Evolutionary conservation across 345 rosid species (phyloP).

Genomic region (Ceriops tagal): DNA sequence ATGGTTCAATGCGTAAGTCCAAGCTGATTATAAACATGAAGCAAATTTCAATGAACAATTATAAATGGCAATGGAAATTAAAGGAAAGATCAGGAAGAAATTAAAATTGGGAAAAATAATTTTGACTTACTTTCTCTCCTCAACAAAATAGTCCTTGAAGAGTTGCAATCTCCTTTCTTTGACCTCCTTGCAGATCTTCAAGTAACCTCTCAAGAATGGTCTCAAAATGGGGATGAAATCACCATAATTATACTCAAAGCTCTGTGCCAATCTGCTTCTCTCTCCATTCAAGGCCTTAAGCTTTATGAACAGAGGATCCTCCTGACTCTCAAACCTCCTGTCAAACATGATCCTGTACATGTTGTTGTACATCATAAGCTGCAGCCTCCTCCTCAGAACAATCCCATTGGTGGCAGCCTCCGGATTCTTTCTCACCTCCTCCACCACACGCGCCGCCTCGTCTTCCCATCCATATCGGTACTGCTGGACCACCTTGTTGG

Average conservation of each 20-base stretch:
- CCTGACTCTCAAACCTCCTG: constrained; percentile 80
- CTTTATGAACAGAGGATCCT: constrained; percentile 68
- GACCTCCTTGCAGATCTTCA: constrained; percentile 88
- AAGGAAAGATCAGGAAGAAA: not conserved
- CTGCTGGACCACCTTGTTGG: constrained; percentile 83
- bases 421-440: constrained; percentile 69
- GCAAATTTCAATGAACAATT: not conserved
- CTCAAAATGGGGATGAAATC: constrained; percentile 94
- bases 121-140: constrained; percentile 74
- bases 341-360: constrained; percentile 96
- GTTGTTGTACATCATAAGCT: constrained; percentile 96
- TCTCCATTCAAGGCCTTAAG: constrained; percentile 94
- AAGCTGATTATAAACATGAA: too few relatives aligned
- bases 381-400: constrained; percentile 70
- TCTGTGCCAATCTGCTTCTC: constrained; percentile 87
- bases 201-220: constrained; percentile 85
- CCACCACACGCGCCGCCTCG: constrained; percentile 69
- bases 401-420: constrained; percentile 68
- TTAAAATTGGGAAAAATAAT: too few relatives aligned
- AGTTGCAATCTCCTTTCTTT: constrained; percentile 71
- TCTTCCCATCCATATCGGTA: constrained; percentile 68
- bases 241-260: constrained; percentile 93
- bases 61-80: not conserved
- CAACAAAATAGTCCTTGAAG: constrained; percentile 91
- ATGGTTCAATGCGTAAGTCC: too few relatives aligned